Evolutionary conservation across 2,329 filamentous ascomycete species (phyloP), one percentile per base, ranked within the genome.

Genomic region (Bipolaris cookei): DNA sequence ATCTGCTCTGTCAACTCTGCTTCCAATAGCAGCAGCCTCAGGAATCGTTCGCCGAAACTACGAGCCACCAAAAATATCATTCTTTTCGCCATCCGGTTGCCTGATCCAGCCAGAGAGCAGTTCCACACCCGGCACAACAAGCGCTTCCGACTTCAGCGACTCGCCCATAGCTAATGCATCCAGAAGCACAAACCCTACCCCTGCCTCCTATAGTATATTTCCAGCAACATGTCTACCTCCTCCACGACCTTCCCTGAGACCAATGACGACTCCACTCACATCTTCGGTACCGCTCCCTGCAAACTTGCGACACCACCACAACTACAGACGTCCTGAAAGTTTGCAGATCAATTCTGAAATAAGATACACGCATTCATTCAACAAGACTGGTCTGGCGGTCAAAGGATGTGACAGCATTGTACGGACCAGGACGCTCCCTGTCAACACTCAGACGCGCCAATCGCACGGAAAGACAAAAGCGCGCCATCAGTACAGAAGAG

Each of bases 21-120:
- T 78, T 21, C 74, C 75, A 16, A 70, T 78, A 54, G 75, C 76
- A 20, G 73, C 68, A 45, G 70, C 74, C 20, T 70, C 72, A 37
- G 75, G 74, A 18, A 73, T 77, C 39, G 64, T 76, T 43, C 70
- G 59, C 13, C 59, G 62, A 14, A 71, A 70, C 50, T 62, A 66
- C 44, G 58, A 65, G 16, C 67, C 65, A 35, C 66, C 74, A 13
- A 68, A 61, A 38, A 61, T 72, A 35, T 74, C 72, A 5, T 73
- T 73, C 65, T 72, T 65, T 54, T 73, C 74, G 32, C 72, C 73
- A 23, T 75, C 73, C 16, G 72, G 74, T 21, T 74, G 69, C 37
- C 61, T 75, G 16, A 75, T 75, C 38, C 68, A 72, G 46, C 62
- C 62, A 14, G 64, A 70, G 42, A 55, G 62, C 16, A 63, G 50